Evolutionary conservation across 2,329 filamentous ascomycete genomes (phyloP), one percentile per base, ranked within the genome.

Genomic region (Penicillium sp.): DNA sequence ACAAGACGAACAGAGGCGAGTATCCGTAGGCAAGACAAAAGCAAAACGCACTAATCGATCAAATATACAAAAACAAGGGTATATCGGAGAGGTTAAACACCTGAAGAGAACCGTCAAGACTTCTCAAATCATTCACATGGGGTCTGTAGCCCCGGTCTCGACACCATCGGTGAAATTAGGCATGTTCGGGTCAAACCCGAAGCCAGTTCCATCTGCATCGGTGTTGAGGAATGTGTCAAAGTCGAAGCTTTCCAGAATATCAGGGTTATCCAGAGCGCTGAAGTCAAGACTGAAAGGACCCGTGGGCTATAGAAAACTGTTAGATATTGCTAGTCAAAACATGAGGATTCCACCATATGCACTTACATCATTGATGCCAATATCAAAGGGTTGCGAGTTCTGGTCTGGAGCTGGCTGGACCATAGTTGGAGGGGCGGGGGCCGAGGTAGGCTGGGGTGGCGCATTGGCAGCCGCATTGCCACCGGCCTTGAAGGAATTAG

Each of bases 141-240:
- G 58, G 49, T 72, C 71, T 45, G 67, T 67, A 51, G 70, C 64
- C 60, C 71, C 71, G 42, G 73, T 75, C 60, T 75, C 74, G 57
- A 76, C 74, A 60, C 73, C 71, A 55, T 76, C 75, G 10, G 67
- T 62, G 27, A 66, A 52, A 53, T 73, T 75, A 36, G 66, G 51
- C 50, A 73, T 67, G 55, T 60, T 75, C 18, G 72, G 69, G 34
- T 75, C 73, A 52, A 77, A 77, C 21, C 70, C 70, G 59, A 77
- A 77, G 18, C 68, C 68, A 29, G 67, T 64, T n/a, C 65, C 64
- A 48, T 73, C 74, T 37, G 62, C 68, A 58, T 81, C 81, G 32
- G 80, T 83, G 62, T 86, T 84, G 46, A 87, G 74, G 74, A 87
- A 87, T 13, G 80, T 83, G 64, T 87, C 84, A 66, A 87, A 87